phyloP scores from a whole-genome alignment of 1,284 basidiomycete species.

The Austropuccinia psidii region DNA sequence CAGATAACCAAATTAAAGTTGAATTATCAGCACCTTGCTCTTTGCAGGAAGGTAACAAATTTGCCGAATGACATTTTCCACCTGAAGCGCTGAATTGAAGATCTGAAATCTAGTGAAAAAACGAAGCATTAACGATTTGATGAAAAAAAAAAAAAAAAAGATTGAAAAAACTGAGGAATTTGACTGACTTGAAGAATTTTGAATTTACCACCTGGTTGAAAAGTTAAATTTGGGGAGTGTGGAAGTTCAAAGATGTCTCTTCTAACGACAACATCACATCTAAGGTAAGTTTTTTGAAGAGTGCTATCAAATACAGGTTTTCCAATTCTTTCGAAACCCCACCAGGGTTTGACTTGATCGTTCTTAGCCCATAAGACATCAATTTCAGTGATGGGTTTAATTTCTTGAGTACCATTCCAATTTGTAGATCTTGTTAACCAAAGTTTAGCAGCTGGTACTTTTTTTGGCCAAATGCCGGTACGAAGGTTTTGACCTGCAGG shows the following conservation, averaged over 20 bases:
- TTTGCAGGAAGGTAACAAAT: neutral
- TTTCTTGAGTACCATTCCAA: slow-evolving; percentile 1
- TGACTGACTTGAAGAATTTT: slow-evolving; percentile 27
- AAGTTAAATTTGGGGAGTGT: neutral
- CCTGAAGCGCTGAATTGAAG: slow-evolving; percentile 26
- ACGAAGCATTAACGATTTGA: neutral
- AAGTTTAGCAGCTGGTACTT: slow-evolving; percentile 7
- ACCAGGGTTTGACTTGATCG: slow-evolving; percentile 13
- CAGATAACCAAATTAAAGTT: slow-evolving; percentile 14
- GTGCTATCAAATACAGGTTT: slow-evolving; percentile 22
- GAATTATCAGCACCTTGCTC: slow-evolving; percentile 14
- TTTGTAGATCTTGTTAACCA: slow-evolving; percentile 20
- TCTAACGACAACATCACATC: slow-evolving; percentile 28
- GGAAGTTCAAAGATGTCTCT: neutral
- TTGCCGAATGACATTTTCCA: slow-evolving; percentile 1
- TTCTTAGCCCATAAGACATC: slow-evolving; percentile 22
- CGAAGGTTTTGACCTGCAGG: slow-evolving; percentile 6
- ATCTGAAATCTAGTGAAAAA: slow-evolving; percentile 21
- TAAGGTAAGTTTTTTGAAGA: neutral
- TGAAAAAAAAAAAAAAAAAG: neutral
- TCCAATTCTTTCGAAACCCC: slow-evolving; percentile 30
- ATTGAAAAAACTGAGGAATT: neutral
- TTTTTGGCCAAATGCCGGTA: slow-evolving; percentile 26
- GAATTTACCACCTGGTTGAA: slow-evolving; percentile 23
- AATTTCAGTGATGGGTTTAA: slow-evolving; percentile 29